These are phyloP conservation scores for Spathaspora sp. DNA, from an alignment of 1,139 yeast species.

Conservation along the genomic window DNA sequence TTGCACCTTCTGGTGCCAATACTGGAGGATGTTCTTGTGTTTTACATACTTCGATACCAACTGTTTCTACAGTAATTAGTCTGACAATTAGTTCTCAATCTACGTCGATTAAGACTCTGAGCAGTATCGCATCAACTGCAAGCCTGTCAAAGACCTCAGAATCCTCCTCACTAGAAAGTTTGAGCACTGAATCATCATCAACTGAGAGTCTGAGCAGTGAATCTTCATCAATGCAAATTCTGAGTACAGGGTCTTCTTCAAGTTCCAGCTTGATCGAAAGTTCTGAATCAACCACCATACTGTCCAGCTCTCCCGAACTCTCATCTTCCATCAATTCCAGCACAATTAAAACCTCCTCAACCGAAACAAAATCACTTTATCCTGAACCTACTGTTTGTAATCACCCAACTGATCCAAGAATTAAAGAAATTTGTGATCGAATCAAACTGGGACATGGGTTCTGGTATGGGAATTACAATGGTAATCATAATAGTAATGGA, in stretches of 20 bases:
- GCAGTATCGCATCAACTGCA: no score
- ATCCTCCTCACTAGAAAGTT: no score
- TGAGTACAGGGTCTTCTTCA: no score
- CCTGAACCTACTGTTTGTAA: not conserved
- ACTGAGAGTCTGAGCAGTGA: no score
- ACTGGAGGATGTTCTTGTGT: not conserved
- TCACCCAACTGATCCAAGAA: not conserved
- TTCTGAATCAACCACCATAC: not conserved
- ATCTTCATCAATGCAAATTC: no score
- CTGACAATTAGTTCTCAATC: not conserved
- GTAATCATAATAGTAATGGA: not conserved
- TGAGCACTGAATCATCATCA: no score
- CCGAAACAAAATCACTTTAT: not conserved
- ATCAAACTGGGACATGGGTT: not conserved
- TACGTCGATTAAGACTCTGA: no score
- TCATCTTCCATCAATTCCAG: not conserved
- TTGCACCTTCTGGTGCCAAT: not conserved
- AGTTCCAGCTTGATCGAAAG: not conserved
- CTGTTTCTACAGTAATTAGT: not conserved
- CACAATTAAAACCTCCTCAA: not conserved
- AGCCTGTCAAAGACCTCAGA: no score
- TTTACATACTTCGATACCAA: not conserved
- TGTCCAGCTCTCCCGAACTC: not conserved
- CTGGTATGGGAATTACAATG: not conserved
- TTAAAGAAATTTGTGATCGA: not conserved